Conservation (phyloP, 179 eudicot species). For the Drosera spatulata region DNA sequence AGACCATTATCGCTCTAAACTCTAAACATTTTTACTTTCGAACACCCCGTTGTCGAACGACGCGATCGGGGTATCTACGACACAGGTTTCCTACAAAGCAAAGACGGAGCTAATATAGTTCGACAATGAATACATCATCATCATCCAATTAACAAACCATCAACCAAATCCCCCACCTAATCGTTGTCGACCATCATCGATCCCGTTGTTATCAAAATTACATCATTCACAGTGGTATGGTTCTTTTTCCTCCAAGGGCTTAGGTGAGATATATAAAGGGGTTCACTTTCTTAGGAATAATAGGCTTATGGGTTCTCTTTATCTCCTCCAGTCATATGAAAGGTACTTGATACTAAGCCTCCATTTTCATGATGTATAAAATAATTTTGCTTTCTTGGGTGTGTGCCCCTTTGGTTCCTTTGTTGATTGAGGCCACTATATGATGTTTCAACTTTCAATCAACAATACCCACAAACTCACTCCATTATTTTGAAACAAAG, state of each 20-base stretch:
- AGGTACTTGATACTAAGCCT: conserved; percentile 10
- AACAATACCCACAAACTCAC: neutral
- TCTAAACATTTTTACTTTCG: too few species aligned
- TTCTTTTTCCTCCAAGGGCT: neutral
- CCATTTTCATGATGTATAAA: neutral
- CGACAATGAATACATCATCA: too few species aligned
- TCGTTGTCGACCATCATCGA: too few species aligned
- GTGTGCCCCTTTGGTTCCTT: neutral
- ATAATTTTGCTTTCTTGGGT: neutral
- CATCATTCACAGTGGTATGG: too few species aligned
- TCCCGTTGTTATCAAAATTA: too few species aligned
- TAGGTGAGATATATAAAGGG: neutral
- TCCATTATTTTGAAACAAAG: neutral
- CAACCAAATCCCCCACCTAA: too few species aligned
- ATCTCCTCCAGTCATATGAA: conserved; percentile 6
- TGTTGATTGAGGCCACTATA: conserved; percentile 5
- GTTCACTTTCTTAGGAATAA: neutral
- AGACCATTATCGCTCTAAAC: too few species aligned
- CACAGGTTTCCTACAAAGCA: too few species aligned
- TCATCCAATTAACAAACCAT: too few species aligned
- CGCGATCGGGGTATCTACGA: too few species aligned
- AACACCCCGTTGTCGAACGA: too few species aligned
- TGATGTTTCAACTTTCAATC: neutral
- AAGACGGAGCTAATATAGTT: too few species aligned
- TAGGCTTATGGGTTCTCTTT: neutral